Evolutionary conservation across 2,329 filamentous ascomycete genomes (phyloP).

Genomic region (Septoria linicola): DNA sequence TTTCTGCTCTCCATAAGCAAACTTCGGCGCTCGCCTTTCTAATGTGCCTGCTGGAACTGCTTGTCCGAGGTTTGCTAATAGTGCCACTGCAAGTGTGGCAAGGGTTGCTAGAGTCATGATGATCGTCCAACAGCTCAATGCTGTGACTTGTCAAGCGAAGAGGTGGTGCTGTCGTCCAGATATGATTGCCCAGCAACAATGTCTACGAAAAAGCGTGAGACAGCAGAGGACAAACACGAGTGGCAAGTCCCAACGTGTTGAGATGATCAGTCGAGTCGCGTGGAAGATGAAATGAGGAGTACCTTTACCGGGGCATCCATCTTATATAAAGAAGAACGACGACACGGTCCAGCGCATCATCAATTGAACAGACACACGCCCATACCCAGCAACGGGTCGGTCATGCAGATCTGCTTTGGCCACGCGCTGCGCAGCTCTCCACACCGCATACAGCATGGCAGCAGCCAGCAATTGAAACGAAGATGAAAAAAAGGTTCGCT

Average conservation of each 20-base stretch:
- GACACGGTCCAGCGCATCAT: neutral
- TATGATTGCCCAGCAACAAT: neutral
- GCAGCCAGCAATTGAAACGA: no score
- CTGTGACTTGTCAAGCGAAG: neutral
- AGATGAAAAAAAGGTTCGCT: conserved; percentile 1
- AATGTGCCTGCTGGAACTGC: conserved; percentile 26
- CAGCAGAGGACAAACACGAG: neutral
- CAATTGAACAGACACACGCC: conserved; percentile 1
- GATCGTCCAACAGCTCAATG: neutral
- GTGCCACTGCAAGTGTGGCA: conserved; percentile 27
- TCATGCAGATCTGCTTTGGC: conserved; percentile 6
- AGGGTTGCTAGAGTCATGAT: conserved; percentile 27
- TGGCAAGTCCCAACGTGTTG: neutral
- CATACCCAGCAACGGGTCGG: neutral
- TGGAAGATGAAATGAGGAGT: neutral
- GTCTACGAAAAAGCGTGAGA: neutral
- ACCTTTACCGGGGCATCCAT: conserved; percentile 11
- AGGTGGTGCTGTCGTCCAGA: neutral
- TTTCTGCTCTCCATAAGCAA: conserved; percentile 55
- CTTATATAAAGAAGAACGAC: conserved; percentile 5
- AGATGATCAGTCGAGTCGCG: conserved; percentile 3
- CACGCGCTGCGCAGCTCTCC: neutral
- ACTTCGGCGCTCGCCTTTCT: conserved; percentile 35
- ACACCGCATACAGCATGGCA: neutral
- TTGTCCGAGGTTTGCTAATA: conserved; percentile 28